These are phyloP conservation scores for Cladophialophora bantiana DNA, from an alignment of 2,329 filamentous ascomycete species.

Conservation along the genomic window DNA sequence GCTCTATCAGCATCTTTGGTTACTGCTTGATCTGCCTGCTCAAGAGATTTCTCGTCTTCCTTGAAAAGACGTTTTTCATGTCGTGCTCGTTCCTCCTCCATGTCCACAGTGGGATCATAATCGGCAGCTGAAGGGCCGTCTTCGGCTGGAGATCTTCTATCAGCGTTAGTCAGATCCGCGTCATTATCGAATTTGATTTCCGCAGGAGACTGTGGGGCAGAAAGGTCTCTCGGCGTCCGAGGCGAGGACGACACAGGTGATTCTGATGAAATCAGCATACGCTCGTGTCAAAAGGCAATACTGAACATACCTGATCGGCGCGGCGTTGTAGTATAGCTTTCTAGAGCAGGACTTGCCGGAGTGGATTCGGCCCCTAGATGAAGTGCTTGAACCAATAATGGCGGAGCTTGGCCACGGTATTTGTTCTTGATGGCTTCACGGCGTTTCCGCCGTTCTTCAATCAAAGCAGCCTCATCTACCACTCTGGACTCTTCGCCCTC, in stretches of 20 bases:
- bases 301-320: slow-evolving; percentile 49
- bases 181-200: slow-evolving; percentile 71
- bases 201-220: slow-evolving; percentile 61
- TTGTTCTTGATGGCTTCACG: slow-evolving; percentile 87
- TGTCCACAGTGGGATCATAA: slow-evolving; percentile 87
- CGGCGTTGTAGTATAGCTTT: slow-evolving; percentile 39
- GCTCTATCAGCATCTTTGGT: slow-evolving; percentile 51
- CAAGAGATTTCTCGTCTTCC: slow-evolving; percentile 60
- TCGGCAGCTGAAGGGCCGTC: slow-evolving; percentile 90
- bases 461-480: slow-evolving; percentile 81
- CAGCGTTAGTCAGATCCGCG: slow-evolving; percentile 69
- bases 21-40: slow-evolving; percentile 66
- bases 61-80: slow-evolving; percentile 70
- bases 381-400: slow-evolving; percentile 77
- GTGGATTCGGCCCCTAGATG: slow-evolving; percentile 67
- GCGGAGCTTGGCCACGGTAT: slow-evolving; percentile 73
- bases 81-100: slow-evolving; percentile 80
- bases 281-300: slow-evolving; percentile 50
- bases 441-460: slow-evolving; percentile 82
- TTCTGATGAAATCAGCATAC: slow-evolving; percentile 44
- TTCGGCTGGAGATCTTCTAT: slow-evolving; percentile 47
- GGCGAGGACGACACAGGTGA: slow-evolving; percentile 53
- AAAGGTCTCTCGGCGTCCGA: slow-evolving; percentile 57
- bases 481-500: slow-evolving; percentile 60
- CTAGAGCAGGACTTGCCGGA: slow-evolving; percentile 59